Percentiles rank a stretch among this genome's conserved stretches.
phyloP scores from a whole-genome alignment of 2,329 filamentous ascomycete genomes.

The Xylaria sp. region DNA sequence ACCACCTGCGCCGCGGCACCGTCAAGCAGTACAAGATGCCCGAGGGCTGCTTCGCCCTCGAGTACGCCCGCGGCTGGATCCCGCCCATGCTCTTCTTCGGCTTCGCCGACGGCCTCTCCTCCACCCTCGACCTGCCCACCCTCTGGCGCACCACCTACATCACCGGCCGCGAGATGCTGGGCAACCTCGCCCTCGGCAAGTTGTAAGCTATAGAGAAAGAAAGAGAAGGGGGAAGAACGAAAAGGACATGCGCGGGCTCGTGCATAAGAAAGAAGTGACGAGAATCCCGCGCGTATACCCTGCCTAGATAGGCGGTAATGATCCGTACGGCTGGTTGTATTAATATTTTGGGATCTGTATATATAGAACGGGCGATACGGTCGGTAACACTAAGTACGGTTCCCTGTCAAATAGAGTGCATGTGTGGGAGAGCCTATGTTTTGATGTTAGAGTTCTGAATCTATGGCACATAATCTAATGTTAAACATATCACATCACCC shows the following conservation, averaged over 20 bases:
- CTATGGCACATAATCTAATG: constrained; percentile 13
- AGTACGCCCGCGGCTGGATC: constrained; percentile 90
- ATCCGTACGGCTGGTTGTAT: not conserved
- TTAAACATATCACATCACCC: not conserved
- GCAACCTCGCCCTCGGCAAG: constrained; percentile 77
- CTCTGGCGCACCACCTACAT: constrained; percentile 81
- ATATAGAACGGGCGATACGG: constrained; percentile 4
- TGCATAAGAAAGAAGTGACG: too few relatives aligned
- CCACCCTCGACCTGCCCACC: constrained; percentile 86
- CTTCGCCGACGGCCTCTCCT: constrained; percentile 81
- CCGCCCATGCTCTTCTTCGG: constrained; percentile 93
- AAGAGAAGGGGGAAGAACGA: not conserved
- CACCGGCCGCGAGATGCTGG: constrained; percentile 80
- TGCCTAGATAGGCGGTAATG: not conserved
- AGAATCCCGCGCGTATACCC: too few relatives aligned
- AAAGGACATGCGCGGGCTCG: too few relatives aligned
- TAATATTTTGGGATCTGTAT: not conserved
- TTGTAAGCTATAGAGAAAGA: constrained; percentile 60
- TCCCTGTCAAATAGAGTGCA: not conserved
- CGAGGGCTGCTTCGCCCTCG: constrained; percentile 79
- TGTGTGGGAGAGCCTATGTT: not conserved
- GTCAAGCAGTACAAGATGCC: constrained; percentile 89
- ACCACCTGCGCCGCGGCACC: constrained; percentile 76
- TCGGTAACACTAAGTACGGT: not conserved
- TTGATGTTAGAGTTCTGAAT: constrained; percentile 1